Percentiles rank a stretch among this genome's conserved stretches.
These are phyloP conservation scores for Phylloporus sp. DNA, from an alignment of 768 basidiomycete genomes.

Conservation along the genomic window DNA sequence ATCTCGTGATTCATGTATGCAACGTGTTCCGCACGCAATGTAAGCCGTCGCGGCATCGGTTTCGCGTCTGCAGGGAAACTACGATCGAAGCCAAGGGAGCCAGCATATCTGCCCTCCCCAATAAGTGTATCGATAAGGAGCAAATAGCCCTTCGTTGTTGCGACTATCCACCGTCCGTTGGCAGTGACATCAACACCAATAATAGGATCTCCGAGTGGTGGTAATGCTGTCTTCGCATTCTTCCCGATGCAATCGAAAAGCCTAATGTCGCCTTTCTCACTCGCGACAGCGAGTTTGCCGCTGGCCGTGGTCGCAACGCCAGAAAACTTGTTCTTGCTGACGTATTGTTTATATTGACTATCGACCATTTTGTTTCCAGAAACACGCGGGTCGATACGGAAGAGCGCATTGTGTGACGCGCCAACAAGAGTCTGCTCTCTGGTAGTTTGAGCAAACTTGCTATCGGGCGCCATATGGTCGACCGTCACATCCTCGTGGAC, in stretches of 20 bases:
- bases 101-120: conserved; percentile 81
- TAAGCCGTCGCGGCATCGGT: conserved; percentile 83
- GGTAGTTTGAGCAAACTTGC: conserved; percentile 93
- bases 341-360: conserved; percentile 93
- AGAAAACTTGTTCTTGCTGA: conserved; percentile 92
- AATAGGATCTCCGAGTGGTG: conserved; percentile 93
- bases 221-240: conserved; percentile 97
- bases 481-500: conserved; percentile 87
- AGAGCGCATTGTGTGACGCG: conserved; percentile 88
- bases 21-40: conserved; percentile 86
- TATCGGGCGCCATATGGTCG: conserved; percentile 85
- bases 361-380: conserved; percentile 92
- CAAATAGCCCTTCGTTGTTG: conserved; percentile 91
- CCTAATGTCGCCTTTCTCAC: conserved; percentile 94
- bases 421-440: conserved; percentile 91
- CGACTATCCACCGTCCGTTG: conserved; percentile 91
- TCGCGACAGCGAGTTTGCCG: conserved; percentile 89
- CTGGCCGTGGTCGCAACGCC: conserved; percentile 81
- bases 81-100: conserved; percentile 84
- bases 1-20: conserved; percentile 89
- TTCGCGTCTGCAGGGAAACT: conserved; percentile 94
- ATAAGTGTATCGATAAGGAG: conserved; percentile 93
- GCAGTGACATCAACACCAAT: conserved; percentile 92
- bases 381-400: conserved; percentile 95
- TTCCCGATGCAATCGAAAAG: conserved; percentile 95